A percentile compares a stretch with the other conserved stretches of the same genome.
These are phyloP conservation scores for Rubus parviflorus DNA, from an alignment of 306 rosid genomes.

Conservation along the genomic window DNA sequence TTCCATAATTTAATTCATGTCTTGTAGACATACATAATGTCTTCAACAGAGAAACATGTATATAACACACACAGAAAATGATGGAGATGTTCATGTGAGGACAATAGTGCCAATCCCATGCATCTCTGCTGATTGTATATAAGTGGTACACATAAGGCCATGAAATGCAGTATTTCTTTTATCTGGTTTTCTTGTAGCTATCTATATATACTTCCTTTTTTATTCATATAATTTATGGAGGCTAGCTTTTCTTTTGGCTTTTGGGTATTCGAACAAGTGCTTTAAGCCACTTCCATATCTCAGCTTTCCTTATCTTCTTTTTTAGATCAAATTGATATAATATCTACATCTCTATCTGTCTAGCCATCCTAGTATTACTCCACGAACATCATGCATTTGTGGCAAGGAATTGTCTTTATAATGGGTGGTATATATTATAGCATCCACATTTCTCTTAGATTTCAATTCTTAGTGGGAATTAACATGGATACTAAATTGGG, in stretches of 20 bases:
- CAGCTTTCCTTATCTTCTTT: conserved; percentile 24
- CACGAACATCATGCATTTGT: conserved; percentile 33
- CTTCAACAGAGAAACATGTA: neutral
- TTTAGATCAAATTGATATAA: conserved; percentile 5
- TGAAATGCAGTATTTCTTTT: neutral
- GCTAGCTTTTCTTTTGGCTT: neutral
- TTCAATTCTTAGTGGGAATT: neutral
- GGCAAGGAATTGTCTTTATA: conserved; percentile 43
- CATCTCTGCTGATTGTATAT: neutral
- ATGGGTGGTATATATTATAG: conserved; percentile 35
- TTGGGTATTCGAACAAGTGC: conserved; percentile 28
- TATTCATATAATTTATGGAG: neutral
- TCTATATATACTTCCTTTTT: neutral
- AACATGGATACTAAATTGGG: neutral
- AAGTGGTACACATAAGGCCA: conserved; percentile 15
- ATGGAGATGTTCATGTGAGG: neutral
- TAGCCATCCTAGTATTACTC: conserved; percentile 37
- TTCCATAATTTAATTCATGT: neutral
- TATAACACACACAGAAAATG: neutral
- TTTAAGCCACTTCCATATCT: conserved; percentile 35
- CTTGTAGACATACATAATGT: neutral
- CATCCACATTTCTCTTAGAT: neutral
- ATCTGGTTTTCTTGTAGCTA: neutral
- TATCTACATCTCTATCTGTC: conserved; percentile 27
- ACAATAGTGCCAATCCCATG: neutral